phyloP scores from a whole-genome alignment of 306 rosid species.

The Quercus aquifolioides region DNA sequence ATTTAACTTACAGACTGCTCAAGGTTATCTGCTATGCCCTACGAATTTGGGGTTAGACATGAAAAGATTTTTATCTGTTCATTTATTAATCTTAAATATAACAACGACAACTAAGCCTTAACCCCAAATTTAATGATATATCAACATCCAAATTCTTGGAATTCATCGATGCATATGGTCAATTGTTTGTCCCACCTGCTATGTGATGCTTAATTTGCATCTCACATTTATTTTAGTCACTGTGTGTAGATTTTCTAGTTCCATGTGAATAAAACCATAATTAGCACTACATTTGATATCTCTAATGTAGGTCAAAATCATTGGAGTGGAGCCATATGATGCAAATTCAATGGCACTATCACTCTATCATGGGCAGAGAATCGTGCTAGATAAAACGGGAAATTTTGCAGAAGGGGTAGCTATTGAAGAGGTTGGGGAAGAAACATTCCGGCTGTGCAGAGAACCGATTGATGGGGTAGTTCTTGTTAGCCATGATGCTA shows the following conservation, averaged over 20 bases:
- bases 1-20: not conserved
- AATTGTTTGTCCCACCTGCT: not conserved
- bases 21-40: not conserved
- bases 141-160: not conserved
- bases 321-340: slow-evolving; percentile 60
- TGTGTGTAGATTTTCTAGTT: not conserved
- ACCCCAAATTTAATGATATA: too few species aligned
- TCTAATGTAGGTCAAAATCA: slow-evolving; percentile 43
- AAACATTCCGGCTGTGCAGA: slow-evolving; percentile 48
- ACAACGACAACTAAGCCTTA: too few species aligned
- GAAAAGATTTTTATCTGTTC: not conserved
- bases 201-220: not conserved
- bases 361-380: slow-evolving; percentile 43
- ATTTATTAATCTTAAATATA: too few species aligned
- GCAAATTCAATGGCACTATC: slow-evolving; percentile 61
- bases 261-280: not conserved
- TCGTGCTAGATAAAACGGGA: slow-evolving; percentile 47
- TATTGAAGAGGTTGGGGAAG: slow-evolving; percentile 59
- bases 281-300: not conserved
- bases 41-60: not conserved
- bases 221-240: not conserved
- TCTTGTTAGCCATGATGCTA: slow-evolving; percentile 52
- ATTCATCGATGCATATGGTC: not conserved
- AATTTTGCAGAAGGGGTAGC: slow-evolving; percentile 61
- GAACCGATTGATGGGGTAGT: slow-evolving; percentile 52